Evolutionary conservation across 108 stramenopile genomes (phyloP), one percentile per base, ranked within the genome.

Genomic region (Bacterosira constricta): DNA sequence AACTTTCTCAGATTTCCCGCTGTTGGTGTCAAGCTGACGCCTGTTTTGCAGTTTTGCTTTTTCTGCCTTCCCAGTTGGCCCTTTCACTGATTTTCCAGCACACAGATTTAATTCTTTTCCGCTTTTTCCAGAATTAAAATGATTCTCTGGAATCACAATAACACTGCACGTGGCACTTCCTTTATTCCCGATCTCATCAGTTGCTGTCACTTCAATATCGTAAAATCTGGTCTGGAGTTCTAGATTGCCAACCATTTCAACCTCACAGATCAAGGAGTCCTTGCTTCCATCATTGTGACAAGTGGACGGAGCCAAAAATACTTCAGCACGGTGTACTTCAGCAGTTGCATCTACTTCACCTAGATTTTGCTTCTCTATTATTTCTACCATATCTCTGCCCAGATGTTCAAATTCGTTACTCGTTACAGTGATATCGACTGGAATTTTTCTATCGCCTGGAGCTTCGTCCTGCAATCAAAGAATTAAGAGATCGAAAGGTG

Each of bases 91-190:
- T n/a, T n/a, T n/a, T n/a, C n/a, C n/a, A n/a, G n/a, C n/a, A n/a
- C n/a, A n/a, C n/a, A n/a, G n/a, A n/a, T n/a, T n/a, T n/a, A n/a
- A n/a, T n/a, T n/a, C n/a, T n/a, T n/a, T n/a, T n/a, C n/a, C n/a
- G n/a, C n/a, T n/a, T n/a, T n/a, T n/a, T n/a, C n/a, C n/a, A n/a
- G n/a, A n/a, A 45, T 18, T 45, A 45, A 18, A 63, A 46, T 42
- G 59, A 34, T 71, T 13, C 20, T 46, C 67, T 39, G 68, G 68
- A n/a, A 69, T n/a, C 13, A 69, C 68, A 38, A 69, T 57, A 6
- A 69, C 56, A 21, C 56, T 69, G 56, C 68, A 69, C 11, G 35
- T 69, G 30, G 15, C 30, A 18, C 12, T 58, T 15, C 68, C 68
- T 15, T 35, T 53, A 32, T 69, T 69, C 21, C 68, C 68, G 35